Evolutionary conservation across 2,329 filamentous ascomycete genomes (phyloP).

Genomic region (Dothidotthia symphoricarpi): DNA sequence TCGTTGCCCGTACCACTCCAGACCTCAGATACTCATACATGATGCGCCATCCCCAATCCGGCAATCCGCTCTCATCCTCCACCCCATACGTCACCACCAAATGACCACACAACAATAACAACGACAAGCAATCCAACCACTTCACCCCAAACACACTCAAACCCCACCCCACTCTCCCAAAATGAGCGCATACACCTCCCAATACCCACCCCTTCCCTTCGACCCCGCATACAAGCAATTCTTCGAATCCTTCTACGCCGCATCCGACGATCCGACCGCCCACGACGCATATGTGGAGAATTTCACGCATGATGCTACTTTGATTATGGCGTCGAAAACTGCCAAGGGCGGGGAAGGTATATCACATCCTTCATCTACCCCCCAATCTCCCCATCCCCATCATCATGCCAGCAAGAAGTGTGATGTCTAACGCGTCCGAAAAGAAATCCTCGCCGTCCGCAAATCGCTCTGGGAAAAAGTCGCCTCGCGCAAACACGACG

Average conservation of each 20-base stretch:
- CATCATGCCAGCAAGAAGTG: not conserved
- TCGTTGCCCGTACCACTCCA: too few species aligned
- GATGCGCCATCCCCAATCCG: too few species aligned
- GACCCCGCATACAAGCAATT: conserved; percentile 45
- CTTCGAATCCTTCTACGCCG: conserved; percentile 49
- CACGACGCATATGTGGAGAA: conserved; percentile 51
- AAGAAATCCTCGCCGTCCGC: conserved; percentile 54
- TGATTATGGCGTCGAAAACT: conserved; percentile 54
- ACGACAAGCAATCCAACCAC: too few species aligned
- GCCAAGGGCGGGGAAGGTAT: conserved; percentile 48
- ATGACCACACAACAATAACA: too few species aligned
- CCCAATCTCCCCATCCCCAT: not conserved
- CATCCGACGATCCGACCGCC: conserved; percentile 49
- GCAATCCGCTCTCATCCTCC: too few species aligned
- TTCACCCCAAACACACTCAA: not conserved
- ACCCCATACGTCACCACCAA: too few species aligned
- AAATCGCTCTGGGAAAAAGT: conserved; percentile 56
- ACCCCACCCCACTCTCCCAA: not conserved
- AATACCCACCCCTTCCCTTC: conserved; percentile 36
- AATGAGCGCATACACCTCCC: conserved; percentile 37
- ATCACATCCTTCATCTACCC: too few species aligned
- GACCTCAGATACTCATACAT: too few species aligned
- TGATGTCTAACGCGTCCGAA: not conserved
- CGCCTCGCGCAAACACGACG: conserved; percentile 46
- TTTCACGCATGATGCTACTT: conserved; percentile 51